phyloP scores from a whole-genome alignment of 2,329 filamentous ascomycete genomes.

The Orbilia javanica region DNA sequence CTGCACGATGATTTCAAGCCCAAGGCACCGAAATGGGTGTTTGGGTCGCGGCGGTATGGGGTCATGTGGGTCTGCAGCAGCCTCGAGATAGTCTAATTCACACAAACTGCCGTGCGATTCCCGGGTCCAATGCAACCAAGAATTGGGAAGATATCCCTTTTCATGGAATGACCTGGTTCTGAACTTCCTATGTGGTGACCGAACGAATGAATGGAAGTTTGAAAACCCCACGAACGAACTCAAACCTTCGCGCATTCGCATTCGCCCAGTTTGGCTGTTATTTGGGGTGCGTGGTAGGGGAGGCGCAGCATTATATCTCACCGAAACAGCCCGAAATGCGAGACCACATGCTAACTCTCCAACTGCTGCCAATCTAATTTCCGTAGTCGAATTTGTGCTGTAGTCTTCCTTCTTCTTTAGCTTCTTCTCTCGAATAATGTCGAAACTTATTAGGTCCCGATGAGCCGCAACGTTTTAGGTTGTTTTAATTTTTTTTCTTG shows the following conservation, averaged over 20 bases:
- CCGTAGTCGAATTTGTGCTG: conserved; percentile 32
- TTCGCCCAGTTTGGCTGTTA: conserved; percentile 35
- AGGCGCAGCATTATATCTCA: conserved; percentile 59
- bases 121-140: conserved; percentile 16
- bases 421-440: conserved; percentile 33
- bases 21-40: conserved; percentile 41
- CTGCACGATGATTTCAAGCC: conserved; percentile 34
- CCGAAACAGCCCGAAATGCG: conserved; percentile 59
- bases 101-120: conserved; percentile 46
- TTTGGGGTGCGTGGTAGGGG: conserved; percentile 55
- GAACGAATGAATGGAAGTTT: conserved; percentile 5
- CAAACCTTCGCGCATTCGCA: conserved; percentile 51
- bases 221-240: conserved; percentile 24
- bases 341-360: conserved; percentile 46
- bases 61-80: conserved; percentile 11
- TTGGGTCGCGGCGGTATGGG: conserved; percentile 19
- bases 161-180: conserved; percentile 6
- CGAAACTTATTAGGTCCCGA: conserved; percentile 39
- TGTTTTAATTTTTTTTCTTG: conserved; percentile 15
- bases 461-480: conserved; percentile 33
- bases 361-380: conserved; percentile 52
- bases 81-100: conserved; percentile 1
- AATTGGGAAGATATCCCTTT: conserved; percentile 23
- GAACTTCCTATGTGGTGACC: conserved; percentile 22
- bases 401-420: conserved; percentile 26